Percentiles rank a stretch among this genome's conserved stretches.
These are phyloP conservation scores for Fusarium heterosporum DNA, from an alignment of 2,329 filamentous ascomycete genomes.

Conservation along the genomic window DNA sequence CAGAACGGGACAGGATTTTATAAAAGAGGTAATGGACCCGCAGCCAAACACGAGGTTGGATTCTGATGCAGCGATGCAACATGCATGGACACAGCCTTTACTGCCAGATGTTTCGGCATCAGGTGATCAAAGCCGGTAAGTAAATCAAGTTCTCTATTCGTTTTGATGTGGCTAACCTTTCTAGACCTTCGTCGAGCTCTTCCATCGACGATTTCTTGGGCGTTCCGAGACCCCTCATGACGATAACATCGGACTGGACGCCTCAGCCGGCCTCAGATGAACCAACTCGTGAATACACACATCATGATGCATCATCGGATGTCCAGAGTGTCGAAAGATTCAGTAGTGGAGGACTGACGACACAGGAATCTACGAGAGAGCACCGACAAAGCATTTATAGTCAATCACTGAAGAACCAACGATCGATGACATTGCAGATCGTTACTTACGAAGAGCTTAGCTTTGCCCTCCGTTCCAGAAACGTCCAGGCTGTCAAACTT, in stretches of 20 bases:
- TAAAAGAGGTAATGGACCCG: background rate
- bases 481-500: background rate
- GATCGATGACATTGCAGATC: background rate
- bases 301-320: too few relatives aligned
- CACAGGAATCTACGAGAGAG: too few relatives aligned
- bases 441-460: background rate
- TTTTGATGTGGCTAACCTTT: background rate
- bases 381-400: too few relatives aligned
- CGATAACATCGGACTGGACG: too few relatives aligned
- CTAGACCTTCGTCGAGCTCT: background rate
- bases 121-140: background rate
- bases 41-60: background rate
- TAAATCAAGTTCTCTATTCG: background rate
- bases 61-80: background rate
- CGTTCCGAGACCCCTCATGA: background rate
- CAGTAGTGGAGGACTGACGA: too few relatives aligned
- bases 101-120: background rate
- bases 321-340: too few relatives aligned
- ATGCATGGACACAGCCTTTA: background rate
- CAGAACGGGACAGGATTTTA: background rate
- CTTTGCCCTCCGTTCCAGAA: background rate
- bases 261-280: background rate
- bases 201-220: background rate
- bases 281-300: too few relatives aligned
- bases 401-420: too few relatives aligned